Evolutionary conservation across 176 grass and related monocot species (phyloP).

Genomic region (Carex cristatella): DNA sequence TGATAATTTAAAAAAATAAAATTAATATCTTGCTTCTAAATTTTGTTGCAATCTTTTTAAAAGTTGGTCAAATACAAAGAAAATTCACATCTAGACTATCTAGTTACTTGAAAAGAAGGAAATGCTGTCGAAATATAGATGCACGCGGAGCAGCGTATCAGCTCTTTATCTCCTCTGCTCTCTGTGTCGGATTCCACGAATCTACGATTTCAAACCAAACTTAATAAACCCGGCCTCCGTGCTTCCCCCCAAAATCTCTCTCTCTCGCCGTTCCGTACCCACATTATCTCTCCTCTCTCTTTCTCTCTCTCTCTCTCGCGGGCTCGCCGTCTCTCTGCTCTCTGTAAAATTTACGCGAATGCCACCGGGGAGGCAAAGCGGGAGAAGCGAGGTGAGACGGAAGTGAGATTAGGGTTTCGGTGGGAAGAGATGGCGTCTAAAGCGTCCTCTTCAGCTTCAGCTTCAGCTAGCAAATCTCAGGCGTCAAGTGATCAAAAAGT

Average conservation of each 20-base stretch:
- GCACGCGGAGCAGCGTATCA: too few relatives aligned
- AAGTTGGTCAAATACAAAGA: too few relatives aligned
- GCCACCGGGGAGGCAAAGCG: neutral
- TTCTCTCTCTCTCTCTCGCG: neutral
- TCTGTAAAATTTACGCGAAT: neutral
- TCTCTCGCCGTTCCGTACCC: neutral
- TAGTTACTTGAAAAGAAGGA: too few relatives aligned
- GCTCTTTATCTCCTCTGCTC: neutral
- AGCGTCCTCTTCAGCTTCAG: conserved; percentile 31
- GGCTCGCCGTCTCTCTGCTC: neutral
- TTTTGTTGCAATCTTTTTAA: too few relatives aligned
- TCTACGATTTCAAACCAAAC: conserved; percentile 27
- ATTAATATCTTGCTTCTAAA: too few relatives aligned
- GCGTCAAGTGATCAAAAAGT: conserved; percentile 19
- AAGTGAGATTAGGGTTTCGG: conserved; percentile 34
- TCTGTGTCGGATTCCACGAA: conserved; percentile 1
- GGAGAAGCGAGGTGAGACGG: conserved; percentile 2
- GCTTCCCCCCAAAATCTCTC: conserved; percentile 18
- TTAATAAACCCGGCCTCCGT: neutral
- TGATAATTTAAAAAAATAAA: too few relatives aligned
- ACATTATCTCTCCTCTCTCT: conserved; percentile 2
- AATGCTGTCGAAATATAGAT: too few relatives aligned
- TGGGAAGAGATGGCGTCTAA: conserved; percentile 31
- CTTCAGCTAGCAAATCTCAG: conserved; percentile 40
- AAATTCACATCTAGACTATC: too few relatives aligned